Evolutionary conservation across 345 rosid species (phyloP).

Genomic region (Ceriops zippeliana): DNA sequence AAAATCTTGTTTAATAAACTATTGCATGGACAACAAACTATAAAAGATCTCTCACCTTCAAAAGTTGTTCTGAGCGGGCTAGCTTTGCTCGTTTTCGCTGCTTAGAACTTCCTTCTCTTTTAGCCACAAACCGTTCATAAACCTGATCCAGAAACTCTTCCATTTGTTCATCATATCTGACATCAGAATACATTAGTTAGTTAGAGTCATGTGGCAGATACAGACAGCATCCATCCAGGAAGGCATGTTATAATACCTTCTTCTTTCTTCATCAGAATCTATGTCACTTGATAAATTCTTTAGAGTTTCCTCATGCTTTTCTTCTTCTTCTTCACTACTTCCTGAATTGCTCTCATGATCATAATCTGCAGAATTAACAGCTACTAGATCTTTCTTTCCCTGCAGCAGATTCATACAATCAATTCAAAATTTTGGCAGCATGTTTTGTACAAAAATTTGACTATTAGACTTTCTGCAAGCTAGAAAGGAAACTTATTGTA

Average conservation of each 20-base stretch:
- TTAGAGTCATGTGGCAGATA: neutral
- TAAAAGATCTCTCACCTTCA: conserved; percentile 47
- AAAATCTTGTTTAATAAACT: neutral
- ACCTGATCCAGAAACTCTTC: conserved; percentile 74
- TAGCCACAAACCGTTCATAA: conserved; percentile 60
- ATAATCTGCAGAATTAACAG: conserved; percentile 60
- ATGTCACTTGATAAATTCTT: conserved; percentile 53
- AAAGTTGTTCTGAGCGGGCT: conserved; percentile 50
- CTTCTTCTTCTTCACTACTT: conserved; percentile 66
- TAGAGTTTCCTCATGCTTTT: conserved; percentile 23
- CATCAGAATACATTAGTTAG: conserved; percentile 15
- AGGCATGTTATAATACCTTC: conserved; percentile 38
- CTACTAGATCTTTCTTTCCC: conserved; percentile 85
- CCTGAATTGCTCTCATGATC: conserved; percentile 35
- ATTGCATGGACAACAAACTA: neutral
- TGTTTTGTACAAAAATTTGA: neutral
- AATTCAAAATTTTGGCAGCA: neutral
- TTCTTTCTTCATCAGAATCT: conserved; percentile 82
- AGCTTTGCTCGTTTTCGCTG: conserved; percentile 77
- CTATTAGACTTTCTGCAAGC: neutral
- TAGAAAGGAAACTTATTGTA: neutral
- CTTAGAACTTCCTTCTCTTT: conserved; percentile 71
- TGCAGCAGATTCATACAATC: conserved; percentile 20
- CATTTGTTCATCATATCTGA: conserved; percentile 71
- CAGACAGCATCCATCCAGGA: neutral